Percentiles rank a stretch among this genome's conserved stretches.
Conservation (phyloP, 2,329 filamentous ascomycete species). For the Clonostachys rhizophaga region DNA sequence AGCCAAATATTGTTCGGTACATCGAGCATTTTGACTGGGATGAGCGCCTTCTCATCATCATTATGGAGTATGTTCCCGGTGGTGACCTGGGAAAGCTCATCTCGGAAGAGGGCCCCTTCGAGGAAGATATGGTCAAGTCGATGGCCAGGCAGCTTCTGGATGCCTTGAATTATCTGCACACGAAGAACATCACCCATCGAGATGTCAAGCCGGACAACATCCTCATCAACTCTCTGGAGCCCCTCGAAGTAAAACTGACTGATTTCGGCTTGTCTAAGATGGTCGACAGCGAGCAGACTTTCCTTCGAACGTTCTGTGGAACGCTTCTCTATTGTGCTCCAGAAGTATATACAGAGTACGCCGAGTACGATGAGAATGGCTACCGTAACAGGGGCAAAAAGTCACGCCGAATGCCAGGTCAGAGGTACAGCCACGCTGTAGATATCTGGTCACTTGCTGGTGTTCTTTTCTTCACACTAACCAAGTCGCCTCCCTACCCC, state of each 20-base stretch:
- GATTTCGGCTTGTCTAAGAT: slow-evolving; percentile 97
- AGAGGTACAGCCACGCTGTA: slow-evolving; percentile 84
- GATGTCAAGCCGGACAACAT: slow-evolving; percentile 99
- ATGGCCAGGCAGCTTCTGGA: slow-evolving; percentile 75
- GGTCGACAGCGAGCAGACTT: slow-evolving; percentile 84
- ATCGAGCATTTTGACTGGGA: slow-evolving; percentile 83
- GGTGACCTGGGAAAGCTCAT: slow-evolving; percentile 82
- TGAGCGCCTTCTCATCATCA: slow-evolving; percentile 83
- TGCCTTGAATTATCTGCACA: slow-evolving; percentile 82
- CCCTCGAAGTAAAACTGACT: slow-evolving; percentile 83
- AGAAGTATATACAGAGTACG: slow-evolving; percentile 81
- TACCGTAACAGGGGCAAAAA: slow-evolving; percentile 59
- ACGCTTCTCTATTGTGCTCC: slow-evolving; percentile 94
- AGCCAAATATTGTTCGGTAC: slow-evolving; percentile 88
- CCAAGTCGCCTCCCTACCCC: slow-evolving; percentile 73
- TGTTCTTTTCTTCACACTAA: slow-evolving; percentile 85
- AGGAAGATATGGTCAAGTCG: slow-evolving; percentile 63
- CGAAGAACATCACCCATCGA: slow-evolving; percentile 88
- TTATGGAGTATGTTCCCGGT: slow-evolving; percentile 86
- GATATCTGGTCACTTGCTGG: slow-evolving; percentile 97
- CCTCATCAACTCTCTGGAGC: slow-evolving; percentile 67
- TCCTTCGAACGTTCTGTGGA: slow-evolving; percentile 93
- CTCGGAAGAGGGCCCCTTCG: slow-evolving; percentile 52
- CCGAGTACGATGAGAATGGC: slow-evolving; percentile 65
- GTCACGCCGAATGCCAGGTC: slow-evolving; percentile 49